A percentile compares a stretch with the other conserved stretches of the same genome.
Conservation (phyloP, 345 rosid genomes). For the Eutrema yunnanense region DNA sequence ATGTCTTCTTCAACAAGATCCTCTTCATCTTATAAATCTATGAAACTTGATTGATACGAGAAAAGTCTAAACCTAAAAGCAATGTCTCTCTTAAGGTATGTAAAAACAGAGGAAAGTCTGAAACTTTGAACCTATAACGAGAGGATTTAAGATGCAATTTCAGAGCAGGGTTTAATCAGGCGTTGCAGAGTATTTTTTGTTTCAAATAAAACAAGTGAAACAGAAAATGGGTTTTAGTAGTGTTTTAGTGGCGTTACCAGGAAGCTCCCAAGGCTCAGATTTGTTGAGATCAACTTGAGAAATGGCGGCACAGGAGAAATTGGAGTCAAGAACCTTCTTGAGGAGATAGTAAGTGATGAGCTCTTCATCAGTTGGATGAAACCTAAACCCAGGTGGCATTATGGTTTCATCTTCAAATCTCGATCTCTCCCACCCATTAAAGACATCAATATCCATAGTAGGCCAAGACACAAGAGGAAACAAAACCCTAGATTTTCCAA, state of each 20-base stretch:
- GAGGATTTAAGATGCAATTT: background rate
- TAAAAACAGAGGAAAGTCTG: background rate
- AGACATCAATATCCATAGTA: slow-evolving; percentile 46
- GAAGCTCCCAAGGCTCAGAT: slow-evolving; percentile 98
- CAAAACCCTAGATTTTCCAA: slow-evolving; percentile 3
- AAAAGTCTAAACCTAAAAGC: background rate
- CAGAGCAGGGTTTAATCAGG: background rate
- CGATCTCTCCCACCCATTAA: slow-evolving; percentile 33
- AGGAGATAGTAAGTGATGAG: slow-evolving; percentile 84
- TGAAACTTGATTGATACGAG: background rate
- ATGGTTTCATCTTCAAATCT: slow-evolving; percentile 32
- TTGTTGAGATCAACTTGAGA: slow-evolving; percentile 93
- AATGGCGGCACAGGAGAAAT: slow-evolving; percentile 67
- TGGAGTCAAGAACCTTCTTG: slow-evolving; percentile 69
- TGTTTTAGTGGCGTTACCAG: slow-evolving; percentile 37
- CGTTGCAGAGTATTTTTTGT: background rate
- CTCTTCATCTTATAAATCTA: background rate
- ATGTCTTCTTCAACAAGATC: background rate
- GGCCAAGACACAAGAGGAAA: background rate
- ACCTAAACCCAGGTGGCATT: slow-evolving; percentile 89
- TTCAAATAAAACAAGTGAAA: background rate
- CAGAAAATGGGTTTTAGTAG: background rate
- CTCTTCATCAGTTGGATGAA: slow-evolving; percentile 96
- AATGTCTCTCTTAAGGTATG: background rate
- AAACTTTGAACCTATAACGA: background rate